Conservation (phyloP, 1,284 basidiomycete species). For the Cerioporus squamosus region DNA sequence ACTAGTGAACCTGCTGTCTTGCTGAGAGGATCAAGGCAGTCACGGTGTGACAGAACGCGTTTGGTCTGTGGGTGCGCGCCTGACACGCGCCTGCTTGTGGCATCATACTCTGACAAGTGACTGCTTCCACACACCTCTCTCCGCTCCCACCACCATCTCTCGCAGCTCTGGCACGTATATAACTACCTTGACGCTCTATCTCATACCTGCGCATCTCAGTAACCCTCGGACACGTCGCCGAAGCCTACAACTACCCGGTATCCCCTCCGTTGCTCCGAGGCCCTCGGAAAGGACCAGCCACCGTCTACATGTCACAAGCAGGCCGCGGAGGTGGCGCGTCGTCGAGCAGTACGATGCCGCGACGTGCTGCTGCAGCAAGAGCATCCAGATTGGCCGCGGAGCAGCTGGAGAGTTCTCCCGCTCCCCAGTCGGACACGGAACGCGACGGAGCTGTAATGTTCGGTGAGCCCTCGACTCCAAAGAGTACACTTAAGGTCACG, state of each 20-base stretch:
- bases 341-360: slow-evolving; percentile 5
- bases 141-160: slow-evolving; percentile 1
- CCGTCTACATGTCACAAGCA: slow-evolving; percentile 6
- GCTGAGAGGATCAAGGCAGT: background rate
- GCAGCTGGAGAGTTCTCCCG: slow-evolving; percentile 32
- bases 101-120: background rate
- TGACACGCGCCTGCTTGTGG: slow-evolving; percentile 10
- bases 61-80: slow-evolving; percentile 4
- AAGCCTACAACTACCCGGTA: background rate
- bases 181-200: background rate
- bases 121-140: slow-evolving; percentile 1
- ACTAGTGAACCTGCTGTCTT: no score
- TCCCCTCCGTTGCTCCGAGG: slow-evolving; percentile 1
- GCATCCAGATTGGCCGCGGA: slow-evolving; percentile 30
- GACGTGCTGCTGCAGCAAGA: slow-evolving; percentile 32
- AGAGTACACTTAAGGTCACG: slow-evolving; percentile 19
- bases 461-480: slow-evolving; percentile 26
- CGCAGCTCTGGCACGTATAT: background rate
- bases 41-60: slow-evolving; percentile 26
- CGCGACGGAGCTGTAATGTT: slow-evolving; percentile 19
- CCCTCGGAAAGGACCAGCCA: slow-evolving; percentile 4
- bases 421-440: slow-evolving; percentile 23
- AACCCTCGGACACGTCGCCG: background rate
- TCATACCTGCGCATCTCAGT: background rate
- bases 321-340: background rate